These are phyloP conservation scores for Solanum paucissectum DNA, from an alignment of 257 asterid genomes.

Conservation along the genomic window DNA sequence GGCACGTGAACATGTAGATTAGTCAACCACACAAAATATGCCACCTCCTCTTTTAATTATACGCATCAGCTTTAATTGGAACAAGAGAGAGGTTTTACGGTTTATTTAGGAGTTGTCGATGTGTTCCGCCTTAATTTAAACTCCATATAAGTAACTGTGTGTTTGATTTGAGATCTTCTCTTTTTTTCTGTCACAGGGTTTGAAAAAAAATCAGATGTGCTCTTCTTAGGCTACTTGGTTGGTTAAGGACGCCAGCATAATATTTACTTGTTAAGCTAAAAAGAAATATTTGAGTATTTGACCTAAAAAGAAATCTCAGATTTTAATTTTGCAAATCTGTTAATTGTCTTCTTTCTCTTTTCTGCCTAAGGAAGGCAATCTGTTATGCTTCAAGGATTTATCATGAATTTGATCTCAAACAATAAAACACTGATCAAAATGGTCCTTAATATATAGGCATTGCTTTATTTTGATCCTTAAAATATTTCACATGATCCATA, in stretches of 20 bases:
- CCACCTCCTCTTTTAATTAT: background rate
- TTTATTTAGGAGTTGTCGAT: background rate
- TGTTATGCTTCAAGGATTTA: background rate
- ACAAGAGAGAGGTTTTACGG: background rate
- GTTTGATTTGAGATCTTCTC: background rate
- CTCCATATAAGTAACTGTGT: background rate
- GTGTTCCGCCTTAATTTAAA: background rate
- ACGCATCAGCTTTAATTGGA: too few relatives aligned
- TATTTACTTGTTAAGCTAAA: background rate
- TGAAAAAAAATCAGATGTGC: conserved; percentile 58
- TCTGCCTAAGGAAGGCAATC: background rate
- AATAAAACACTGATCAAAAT: too few relatives aligned
- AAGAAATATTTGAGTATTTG: background rate
- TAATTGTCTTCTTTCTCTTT: background rate
- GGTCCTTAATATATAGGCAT: too few relatives aligned
- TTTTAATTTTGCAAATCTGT: background rate
- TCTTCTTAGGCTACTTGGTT: conserved; percentile 70
- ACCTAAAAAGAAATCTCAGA: background rate
- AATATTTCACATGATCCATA: too few relatives aligned
- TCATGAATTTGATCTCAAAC: background rate
- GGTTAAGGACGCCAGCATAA: conserved; percentile 71
- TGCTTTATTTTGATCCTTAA: too few relatives aligned
- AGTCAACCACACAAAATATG: background rate
- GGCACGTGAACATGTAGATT: background rate
- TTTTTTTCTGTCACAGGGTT: conserved; percentile 37